Evolutionary conservation across 805 yeast genomes (phyloP).

Genomic region (Kazachstania bromeliacearum): DNA sequence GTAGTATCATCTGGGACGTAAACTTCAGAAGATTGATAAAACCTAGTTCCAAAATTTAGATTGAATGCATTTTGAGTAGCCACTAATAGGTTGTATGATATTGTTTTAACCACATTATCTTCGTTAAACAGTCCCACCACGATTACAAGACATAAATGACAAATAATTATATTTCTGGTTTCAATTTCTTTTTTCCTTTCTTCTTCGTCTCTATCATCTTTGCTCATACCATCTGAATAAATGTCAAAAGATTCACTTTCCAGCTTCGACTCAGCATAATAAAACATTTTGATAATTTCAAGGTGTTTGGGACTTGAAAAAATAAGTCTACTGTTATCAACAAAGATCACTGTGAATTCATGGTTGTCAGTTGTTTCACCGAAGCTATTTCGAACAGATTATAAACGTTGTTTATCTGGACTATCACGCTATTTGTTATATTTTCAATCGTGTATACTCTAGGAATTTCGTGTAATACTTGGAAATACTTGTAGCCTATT

Average conservation of each 20-base stretch:
- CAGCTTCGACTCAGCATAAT: slow-evolving; percentile 49
- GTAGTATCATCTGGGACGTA: slow-evolving; percentile 59
- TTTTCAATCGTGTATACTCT: slow-evolving; percentile 27
- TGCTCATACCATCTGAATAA: not conserved
- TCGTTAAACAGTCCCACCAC: slow-evolving; percentile 56
- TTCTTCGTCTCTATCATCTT: not conserved
- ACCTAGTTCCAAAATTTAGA: slow-evolving; percentile 46
- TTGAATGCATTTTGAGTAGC: slow-evolving; percentile 47
- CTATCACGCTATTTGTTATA: slow-evolving; percentile 21
- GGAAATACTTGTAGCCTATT: slow-evolving; percentile 58
- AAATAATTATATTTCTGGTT: slow-evolving; percentile 28
- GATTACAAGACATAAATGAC: slow-evolving; percentile 51
- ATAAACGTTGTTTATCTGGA: slow-evolving; percentile 35
- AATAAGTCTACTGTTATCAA: slow-evolving; percentile 28
- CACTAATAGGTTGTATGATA: slow-evolving; percentile 53
- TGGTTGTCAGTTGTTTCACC: slow-evolving; percentile 38
- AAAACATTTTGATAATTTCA: slow-evolving; percentile 59
- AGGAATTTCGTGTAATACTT: slow-evolving; percentile 38
- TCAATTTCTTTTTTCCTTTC: slow-evolving; percentile 1
- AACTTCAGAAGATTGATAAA: slow-evolving; percentile 44
- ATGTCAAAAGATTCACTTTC: slow-evolving; percentile 27
- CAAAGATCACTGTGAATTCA: slow-evolving; percentile 39
- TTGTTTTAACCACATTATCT: slow-evolving; percentile 46
- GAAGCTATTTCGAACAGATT: slow-evolving; percentile 33
- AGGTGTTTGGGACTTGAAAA: slow-evolving; percentile 38